Conservation (phyloP, 306 rosid genomes). For the Astragalus glycyphyllos region DNA sequence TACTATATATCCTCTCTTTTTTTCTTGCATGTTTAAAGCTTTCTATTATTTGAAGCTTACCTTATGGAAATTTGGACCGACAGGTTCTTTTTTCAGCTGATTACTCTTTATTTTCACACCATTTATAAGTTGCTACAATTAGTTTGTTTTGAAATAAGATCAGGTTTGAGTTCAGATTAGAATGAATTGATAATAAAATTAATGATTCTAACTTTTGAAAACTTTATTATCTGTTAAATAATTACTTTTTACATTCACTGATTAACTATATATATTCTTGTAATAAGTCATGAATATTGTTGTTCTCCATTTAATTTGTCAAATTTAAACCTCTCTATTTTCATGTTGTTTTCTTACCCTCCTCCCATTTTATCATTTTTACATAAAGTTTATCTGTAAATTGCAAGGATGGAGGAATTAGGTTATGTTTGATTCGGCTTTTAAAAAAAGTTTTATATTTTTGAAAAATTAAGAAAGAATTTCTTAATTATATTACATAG, state of each 20-base stretch:
- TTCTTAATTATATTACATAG: too few species aligned
- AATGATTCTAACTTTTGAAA: conserved; percentile 21
- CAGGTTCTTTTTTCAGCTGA: conserved; percentile 7
- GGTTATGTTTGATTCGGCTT: too few species aligned
- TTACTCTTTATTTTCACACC: conserved; percentile 21
- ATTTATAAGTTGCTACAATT: not conserved
- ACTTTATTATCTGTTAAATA: not conserved
- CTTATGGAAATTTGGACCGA: conserved; percentile 36
- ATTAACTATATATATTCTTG: not conserved
- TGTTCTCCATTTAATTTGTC: not conserved
- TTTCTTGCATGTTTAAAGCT: conserved; percentile 32
- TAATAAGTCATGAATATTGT: not conserved
- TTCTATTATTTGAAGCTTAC: conserved; percentile 22
- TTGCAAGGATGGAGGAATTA: not conserved
- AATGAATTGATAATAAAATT: not conserved
- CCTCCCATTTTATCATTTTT: not conserved
- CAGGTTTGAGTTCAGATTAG: conserved; percentile 30
- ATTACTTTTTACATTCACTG: not conserved
- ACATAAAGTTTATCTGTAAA: not conserved
- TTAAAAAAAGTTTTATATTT: too few species aligned
- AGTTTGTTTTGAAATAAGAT: conserved; percentile 14
- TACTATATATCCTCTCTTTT: not conserved
- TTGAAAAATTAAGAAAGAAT: too few species aligned
- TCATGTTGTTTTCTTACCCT: too few species aligned
- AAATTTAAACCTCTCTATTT: not conserved